These are phyloP conservation scores for Cladophialophora psammophila DNA, from an alignment of 2,329 filamentous ascomycete species.

Conservation along the genomic window DNA sequence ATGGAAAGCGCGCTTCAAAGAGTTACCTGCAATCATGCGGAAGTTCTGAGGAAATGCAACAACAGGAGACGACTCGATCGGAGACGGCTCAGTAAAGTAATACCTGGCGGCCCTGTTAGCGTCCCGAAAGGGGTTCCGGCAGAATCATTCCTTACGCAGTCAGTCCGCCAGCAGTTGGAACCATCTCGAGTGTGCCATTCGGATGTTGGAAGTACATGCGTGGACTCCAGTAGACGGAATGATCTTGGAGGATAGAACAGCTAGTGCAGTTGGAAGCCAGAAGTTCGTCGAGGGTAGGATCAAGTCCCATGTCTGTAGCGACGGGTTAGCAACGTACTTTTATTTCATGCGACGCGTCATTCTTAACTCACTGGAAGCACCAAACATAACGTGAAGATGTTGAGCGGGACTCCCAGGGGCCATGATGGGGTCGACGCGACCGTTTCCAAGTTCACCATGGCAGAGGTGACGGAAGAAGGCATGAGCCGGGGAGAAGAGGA, in stretches of 20 bases:
- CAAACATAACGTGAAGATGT: slow-evolving; percentile 79
- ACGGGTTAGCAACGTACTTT: slow-evolving; percentile 7
- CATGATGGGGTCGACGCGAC: slow-evolving; percentile 79
- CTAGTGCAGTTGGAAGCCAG: slow-evolving; percentile 74
- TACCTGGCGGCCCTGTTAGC: slow-evolving; percentile 64
- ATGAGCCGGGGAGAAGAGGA: slow-evolving; percentile 39
- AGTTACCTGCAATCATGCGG: slow-evolving; percentile 81
- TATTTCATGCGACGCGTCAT: neutral
- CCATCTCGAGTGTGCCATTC: slow-evolving; percentile 71
- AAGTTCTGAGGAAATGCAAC: slow-evolving; percentile 77
- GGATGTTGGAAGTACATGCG: slow-evolving; percentile 76
- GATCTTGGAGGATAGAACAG: slow-evolving; percentile 79
- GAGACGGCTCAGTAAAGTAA: slow-evolving; percentile 71
- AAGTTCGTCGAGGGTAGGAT: slow-evolving; percentile 65
- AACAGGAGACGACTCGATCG: slow-evolving; percentile 24
- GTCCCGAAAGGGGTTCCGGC: slow-evolving; percentile 18
- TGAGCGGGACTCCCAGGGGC: slow-evolving; percentile 64
- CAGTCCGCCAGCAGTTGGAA: slow-evolving; percentile 80
- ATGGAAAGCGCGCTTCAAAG: slow-evolving; percentile 71
- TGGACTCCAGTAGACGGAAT: slow-evolving; percentile 88
- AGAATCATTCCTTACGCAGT: slow-evolving; percentile 70
- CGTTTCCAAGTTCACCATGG: slow-evolving; percentile 71
- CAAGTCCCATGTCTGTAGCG: slow-evolving; percentile 67
- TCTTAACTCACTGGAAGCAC: slow-evolving; percentile 71
- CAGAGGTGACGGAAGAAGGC: slow-evolving; percentile 95